Base-by-base conservation (phyloP, 192 early-diverging fungal species). In the Entomortierella parvispora region DNA sequence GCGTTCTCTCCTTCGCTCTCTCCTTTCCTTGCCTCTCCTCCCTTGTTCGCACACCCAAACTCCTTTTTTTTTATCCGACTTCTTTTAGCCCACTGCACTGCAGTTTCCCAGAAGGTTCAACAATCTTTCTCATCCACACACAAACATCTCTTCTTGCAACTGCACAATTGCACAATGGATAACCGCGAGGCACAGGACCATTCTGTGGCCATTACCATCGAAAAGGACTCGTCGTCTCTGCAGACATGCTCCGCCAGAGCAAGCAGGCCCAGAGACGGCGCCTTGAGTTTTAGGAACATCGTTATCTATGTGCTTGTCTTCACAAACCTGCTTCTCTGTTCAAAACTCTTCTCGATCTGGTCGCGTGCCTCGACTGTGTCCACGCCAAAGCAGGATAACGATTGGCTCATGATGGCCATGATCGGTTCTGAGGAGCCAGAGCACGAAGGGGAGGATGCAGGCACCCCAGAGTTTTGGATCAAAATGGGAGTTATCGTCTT, bases 401-500 rank as follows among this genome's bases (percentile, higher is more conserved):
- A 20, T 18, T 62, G 59, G 18, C 22, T 23, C 33, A 52, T 49
- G 14, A 32, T 42, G 0, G 29, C 48, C 22, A 8, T 10, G 2
- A 59, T 32, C 18, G 40, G 12, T 4, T 12, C 42, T 18, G 25
- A 50, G 14, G 62, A 52, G 15, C 45, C 40, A 29, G 75, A 62
- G 48, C 33, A 56, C 22, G 57, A 65, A 28, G 68, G 58, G 14
- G 68, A 52, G 25, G 68, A 67, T 40, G 45, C 58, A 0, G 61
- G 46, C 10, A 67, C 79, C 14, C 53, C 79, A 26, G 80, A 83
- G 34, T 88, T 83, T 60, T 81, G 71, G 43, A 40, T 83, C 22
- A 82, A 79, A 43, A 60, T 92, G 44, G 59, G 56, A 9, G 51
- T 82, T 4, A 89, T 92, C 48, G 57, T 84, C 8, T 64, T 84